A percentile compares a stretch with the other conserved stretches of the same genome.
Conservation (phyloP, 768 basidiomycete species). For the Mycena maculata region DNA sequence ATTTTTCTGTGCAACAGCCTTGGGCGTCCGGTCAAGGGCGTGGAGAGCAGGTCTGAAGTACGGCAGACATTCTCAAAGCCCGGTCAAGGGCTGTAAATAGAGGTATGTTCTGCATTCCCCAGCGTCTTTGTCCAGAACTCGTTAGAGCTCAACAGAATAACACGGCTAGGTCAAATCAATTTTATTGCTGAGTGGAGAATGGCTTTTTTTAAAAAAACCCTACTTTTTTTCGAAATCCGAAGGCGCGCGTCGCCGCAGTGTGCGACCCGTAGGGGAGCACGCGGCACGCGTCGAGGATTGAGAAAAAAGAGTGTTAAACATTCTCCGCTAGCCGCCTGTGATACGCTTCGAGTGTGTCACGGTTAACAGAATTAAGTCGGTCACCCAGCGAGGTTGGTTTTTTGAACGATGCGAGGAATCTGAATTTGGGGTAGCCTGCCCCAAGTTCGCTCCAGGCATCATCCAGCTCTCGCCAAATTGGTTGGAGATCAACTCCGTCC, state of each 20-base stretch:
- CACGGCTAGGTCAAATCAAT: too few relatives aligned
- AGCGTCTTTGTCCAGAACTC: too few relatives aligned
- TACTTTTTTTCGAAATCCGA: not conserved
- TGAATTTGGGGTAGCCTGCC: constrained; percentile 6
- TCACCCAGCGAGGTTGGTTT: constrained; percentile 27
- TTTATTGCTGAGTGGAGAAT: too few relatives aligned
- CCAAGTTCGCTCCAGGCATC: constrained; percentile 2
- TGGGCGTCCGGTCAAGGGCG: too few relatives aligned
- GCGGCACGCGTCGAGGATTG: constrained; percentile 12
- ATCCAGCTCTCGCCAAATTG: not conserved
- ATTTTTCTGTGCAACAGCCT: too few relatives aligned
- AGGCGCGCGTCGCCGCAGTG: not conserved
- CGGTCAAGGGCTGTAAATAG: too few relatives aligned
- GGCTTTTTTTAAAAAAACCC: too few relatives aligned
- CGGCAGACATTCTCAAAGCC: too few relatives aligned
- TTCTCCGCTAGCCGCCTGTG: not conserved
- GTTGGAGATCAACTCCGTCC: constrained; percentile 6
- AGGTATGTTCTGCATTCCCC: too few relatives aligned
- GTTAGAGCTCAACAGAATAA: too few relatives aligned
- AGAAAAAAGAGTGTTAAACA: constrained; percentile 25
- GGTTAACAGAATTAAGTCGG: constrained; percentile 12
- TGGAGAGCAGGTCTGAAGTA: too few relatives aligned
- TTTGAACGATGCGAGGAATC: not conserved
- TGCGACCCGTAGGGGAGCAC: constrained; percentile 4
- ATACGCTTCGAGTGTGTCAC: constrained; percentile 6